Evolutionary conservation across 441 rosid species (phyloP), one percentile per base, ranked within the genome.

Genomic region (Viola pubescens): DNA sequence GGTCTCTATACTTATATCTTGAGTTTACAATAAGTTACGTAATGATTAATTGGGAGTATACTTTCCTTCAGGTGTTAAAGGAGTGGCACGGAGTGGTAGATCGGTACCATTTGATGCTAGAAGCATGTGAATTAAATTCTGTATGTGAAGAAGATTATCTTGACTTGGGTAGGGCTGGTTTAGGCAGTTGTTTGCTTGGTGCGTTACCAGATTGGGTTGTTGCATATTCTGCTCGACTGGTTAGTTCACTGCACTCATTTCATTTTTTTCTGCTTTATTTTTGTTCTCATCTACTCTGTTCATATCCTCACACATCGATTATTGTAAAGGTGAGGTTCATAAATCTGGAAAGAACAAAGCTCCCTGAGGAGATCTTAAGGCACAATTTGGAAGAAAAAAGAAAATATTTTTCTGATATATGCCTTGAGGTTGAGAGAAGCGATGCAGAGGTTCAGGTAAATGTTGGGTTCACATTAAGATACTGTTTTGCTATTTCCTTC

Each of bases 401-500:
- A 56, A 91, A 91, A 81, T 94, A 82, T 61, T 87, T 75, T 67
- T 69, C 85, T 38, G 97, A 94, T 47, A 74, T 80, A 64, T 79
- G 75, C 75, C 79, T 85, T 66, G 98, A 94, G 50, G 90, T 84
- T 54, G 99, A 94, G 80, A 89, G 84, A 80, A 89, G 94, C 71
- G 99, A 91, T 72, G 97, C 99, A 26, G 98, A 94, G 77, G 89
- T 94, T 83, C 98, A 94, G 98, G 99, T 91, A 63, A 70, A 68
- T 70, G 58, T 16, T 11, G 4, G 2, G 26, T 19, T 8, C 34
- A 10, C 39, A 52, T 3, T 34, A 48, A 40, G 53, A 41, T 66
- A 13, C 57, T 10, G 37, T 14, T 19, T 19, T 19, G 26, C 26
- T 19, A 1, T 19, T 19, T 19, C 26, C 26, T 19, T 19, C 1